These are phyloP conservation scores for Aquilaria malaccensis DNA, from an alignment of 345 rosid species.

Conservation along the genomic window DNA sequence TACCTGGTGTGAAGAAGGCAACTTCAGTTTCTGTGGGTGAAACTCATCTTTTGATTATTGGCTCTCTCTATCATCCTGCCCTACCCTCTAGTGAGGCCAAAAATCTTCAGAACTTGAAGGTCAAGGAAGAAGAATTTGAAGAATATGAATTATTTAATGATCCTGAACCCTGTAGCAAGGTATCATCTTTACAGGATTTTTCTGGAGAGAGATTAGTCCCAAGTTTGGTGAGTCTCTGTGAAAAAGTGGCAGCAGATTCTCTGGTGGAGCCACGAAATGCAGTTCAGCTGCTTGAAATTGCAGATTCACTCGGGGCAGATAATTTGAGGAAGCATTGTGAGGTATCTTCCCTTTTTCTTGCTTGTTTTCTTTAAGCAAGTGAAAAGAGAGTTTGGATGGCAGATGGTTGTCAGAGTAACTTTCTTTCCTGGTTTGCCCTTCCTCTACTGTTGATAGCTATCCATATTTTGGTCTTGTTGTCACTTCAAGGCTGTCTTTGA, in stretches of 20 bases:
- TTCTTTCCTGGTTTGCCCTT: background rate
- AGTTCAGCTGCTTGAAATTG: conserved; percentile 85
- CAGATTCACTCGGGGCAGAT: conserved; percentile 88
- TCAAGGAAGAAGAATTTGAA: conserved; percentile 40
- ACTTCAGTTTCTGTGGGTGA: conserved; percentile 91
- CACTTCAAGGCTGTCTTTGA: conserved; percentile 9
- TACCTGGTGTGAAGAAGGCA: conserved; percentile 79
- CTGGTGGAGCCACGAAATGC: conserved; percentile 92
- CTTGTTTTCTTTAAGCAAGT: background rate
- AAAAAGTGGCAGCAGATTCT: conserved; percentile 83
- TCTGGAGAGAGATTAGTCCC: conserved; percentile 33
- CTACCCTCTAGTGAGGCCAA: conserved; percentile 31
- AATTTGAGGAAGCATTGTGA: conserved; percentile 82
- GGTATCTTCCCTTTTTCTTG: conserved; percentile 34
- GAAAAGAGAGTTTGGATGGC: background rate
- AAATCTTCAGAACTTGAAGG: conserved; percentile 26
- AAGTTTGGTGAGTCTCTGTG: conserved; percentile 78
- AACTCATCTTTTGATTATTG: conserved; percentile 80
- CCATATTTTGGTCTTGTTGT: background rate
- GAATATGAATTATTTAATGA: conserved; percentile 60
- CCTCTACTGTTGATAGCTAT: background rate
- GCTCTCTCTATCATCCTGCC: conserved; percentile 77
- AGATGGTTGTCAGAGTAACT: background rate
- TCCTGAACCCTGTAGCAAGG: conserved; percentile 26
- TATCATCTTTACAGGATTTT: conserved; percentile 24